Evolutionary conservation across 352 stramenopile species (phyloP).

Genomic region (Pythium oligandrum): DNA sequence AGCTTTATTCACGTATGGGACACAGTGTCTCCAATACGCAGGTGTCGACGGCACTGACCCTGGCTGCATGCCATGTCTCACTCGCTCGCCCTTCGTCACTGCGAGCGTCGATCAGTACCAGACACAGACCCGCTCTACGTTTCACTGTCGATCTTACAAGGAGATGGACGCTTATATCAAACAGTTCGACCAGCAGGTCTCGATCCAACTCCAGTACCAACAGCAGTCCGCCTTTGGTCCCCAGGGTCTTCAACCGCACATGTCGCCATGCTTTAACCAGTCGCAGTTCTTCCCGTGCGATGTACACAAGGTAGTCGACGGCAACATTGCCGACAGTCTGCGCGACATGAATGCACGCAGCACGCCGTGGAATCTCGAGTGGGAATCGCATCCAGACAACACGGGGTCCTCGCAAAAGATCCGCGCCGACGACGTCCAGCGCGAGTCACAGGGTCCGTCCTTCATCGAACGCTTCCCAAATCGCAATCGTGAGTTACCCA

Average conservation of each 20-base stretch:
- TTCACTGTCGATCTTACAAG: slow-evolving; percentile 57
- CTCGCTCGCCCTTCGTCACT: slow-evolving; percentile 49
- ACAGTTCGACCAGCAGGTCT: slow-evolving; percentile 74
- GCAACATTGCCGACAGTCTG: slow-evolving; percentile 47
- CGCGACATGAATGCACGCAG: slow-evolving; percentile 26
- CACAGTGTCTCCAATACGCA: slow-evolving; percentile 49
- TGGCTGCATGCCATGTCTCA: slow-evolving; percentile 60
- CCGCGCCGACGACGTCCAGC: slow-evolving; percentile 42
- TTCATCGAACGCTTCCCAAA: slow-evolving; percentile 67
- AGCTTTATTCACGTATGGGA: slow-evolving; percentile 64
- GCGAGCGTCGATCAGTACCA: slow-evolving; percentile 40
- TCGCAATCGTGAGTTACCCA: slow-evolving; percentile 25
- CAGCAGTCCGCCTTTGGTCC: slow-evolving; percentile 51
- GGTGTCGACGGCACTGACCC: slow-evolving; percentile 24
- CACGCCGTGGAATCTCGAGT: slow-evolving; percentile 47
- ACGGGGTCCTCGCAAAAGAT: slow-evolving; percentile 63
- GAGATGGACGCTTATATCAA: slow-evolving; percentile 79
- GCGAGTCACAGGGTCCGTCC: slow-evolving; percentile 35
- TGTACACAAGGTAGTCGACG: slow-evolving; percentile 66
- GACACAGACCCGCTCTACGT: slow-evolving; percentile 15
- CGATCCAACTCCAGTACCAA: slow-evolving; percentile 74
- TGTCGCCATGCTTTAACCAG: slow-evolving; percentile 80
- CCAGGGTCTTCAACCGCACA: slow-evolving; percentile 66
- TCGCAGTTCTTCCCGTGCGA: slow-evolving; percentile 80
- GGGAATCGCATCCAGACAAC: slow-evolving; percentile 56